Evolutionary conservation across 768 basidiomycete species (phyloP), one percentile per base, ranked within the genome.

Genomic region (Termitomyces sp.): DNA sequence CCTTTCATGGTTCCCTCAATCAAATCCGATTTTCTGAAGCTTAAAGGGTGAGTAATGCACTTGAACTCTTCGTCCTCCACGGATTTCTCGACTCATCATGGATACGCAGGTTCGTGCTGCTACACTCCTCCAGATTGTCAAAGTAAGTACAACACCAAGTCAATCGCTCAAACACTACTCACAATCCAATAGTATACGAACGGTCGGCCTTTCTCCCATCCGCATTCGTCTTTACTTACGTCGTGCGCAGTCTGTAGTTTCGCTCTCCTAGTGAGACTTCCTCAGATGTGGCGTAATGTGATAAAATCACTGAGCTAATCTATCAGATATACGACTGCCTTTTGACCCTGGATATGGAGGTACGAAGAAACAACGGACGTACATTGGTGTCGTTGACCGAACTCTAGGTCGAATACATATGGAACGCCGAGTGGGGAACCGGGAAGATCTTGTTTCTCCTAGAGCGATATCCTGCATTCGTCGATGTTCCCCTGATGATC

Each of bases 401-500:
- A 22, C 22, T 22, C 2, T 6, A 70, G 64, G 58, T 67, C 42
- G 54, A 61, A 29, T 55, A 62, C 31, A 56, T 71, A 26, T 71
- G 70, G 70, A 56, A 63, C 18, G 49, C 66, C 4, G 56, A 48
- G 28, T 67, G 66, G 66, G 64, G 61, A 16, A 16, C 62, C 24
- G 64, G 54, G 13, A 71, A 68, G 42, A 47, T 65, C n/a, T 54
- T 70, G 39, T 71, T 57, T 51, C 55, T 70, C 37, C 55, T 64
- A 8, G 59, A 66, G 3, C 64, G 67, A 51, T 71, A 71, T 56
- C 57, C 60, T 6, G 59, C 66, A 2, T 66, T 71, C 42, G 34
- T 68, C n/a, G 69, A 71, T 56, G 59, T 64, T 7, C 55, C 63
- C 29, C 10, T 64, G 5, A 49, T 61, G 24, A 16, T 67, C 16